Evolutionary conservation across 2,329 filamentous ascomycete genomes (phyloP).

Genomic region (Hypoxylon sp.): DNA sequence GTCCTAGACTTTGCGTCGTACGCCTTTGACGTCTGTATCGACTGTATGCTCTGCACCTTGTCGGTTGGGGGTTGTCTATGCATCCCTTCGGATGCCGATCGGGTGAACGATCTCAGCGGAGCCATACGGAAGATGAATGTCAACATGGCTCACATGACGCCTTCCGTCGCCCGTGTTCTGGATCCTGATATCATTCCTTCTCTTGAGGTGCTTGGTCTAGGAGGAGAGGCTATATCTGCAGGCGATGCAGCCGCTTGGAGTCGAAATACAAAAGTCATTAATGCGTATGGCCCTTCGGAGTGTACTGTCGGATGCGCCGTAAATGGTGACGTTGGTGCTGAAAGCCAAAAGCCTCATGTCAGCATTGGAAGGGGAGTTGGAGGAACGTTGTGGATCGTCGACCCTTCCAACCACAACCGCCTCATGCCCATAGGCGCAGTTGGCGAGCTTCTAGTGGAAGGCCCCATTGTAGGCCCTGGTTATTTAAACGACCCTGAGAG

Average conservation of each 20-base stretch:
- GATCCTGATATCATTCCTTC: slow-evolving; percentile 63
- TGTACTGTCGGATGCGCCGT: slow-evolving; percentile 68
- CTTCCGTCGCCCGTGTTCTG: slow-evolving; percentile 64
- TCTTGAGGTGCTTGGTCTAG: slow-evolving; percentile 64
- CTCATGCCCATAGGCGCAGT: slow-evolving; percentile 65
- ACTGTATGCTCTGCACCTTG: slow-evolving; percentile 69
- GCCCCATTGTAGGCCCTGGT: slow-evolving; percentile 73
- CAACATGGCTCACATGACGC: slow-evolving; percentile 67
- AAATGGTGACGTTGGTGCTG: slow-evolving; percentile 60
- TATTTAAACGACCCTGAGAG: slow-evolving; percentile 72
- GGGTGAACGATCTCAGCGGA: slow-evolving; percentile 65
- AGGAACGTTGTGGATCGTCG: slow-evolving; percentile 66
- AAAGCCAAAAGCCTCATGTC: slow-evolving; percentile 53
- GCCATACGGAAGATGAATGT: slow-evolving; percentile 61
- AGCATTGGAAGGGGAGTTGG: slow-evolving; percentile 66
- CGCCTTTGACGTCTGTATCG: slow-evolving; percentile 69
- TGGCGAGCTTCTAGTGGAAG: slow-evolving; percentile 69
- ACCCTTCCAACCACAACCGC: slow-evolving; percentile 62
- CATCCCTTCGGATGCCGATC: slow-evolving; percentile 68
- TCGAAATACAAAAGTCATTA: slow-evolving; percentile 62
- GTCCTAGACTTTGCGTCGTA: slow-evolving; percentile 67
- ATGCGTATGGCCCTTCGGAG: slow-evolving; percentile 69
- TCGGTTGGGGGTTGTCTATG: slow-evolving; percentile 65
- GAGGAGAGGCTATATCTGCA: slow-evolving; percentile 68
- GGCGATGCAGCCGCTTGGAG: slow-evolving; percentile 66